Percentiles rank a stretch among this genome's conserved stretches.
Evolutionary conservation across 768 basidiomycete genomes (phyloP).

Genomic region (Rickenella mellea): DNA sequence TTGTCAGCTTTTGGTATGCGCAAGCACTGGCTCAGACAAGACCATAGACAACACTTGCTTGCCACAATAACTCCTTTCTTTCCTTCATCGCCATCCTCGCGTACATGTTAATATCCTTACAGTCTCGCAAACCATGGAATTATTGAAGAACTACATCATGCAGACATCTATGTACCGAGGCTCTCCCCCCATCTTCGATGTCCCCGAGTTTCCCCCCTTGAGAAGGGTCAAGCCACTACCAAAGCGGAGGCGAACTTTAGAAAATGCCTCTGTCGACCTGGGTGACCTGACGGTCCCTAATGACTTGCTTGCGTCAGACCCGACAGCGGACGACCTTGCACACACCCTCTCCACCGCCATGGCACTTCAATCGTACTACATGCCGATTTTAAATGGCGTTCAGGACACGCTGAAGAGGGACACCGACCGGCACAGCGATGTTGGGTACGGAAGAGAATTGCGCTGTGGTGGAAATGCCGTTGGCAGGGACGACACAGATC

Average conservation of each 20-base stretch:
- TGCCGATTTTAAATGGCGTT: slow-evolving; percentile 43
- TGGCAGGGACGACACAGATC: slow-evolving; percentile 36
- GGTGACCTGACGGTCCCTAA: background rate
- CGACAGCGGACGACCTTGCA: slow-evolving; percentile 46
- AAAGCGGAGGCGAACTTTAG: slow-evolving; percentile 57
- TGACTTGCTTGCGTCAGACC: slow-evolving; percentile 16
- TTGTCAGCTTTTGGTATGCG: too few relatives aligned
- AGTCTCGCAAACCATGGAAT: too few relatives aligned
- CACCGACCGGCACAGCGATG: slow-evolving; percentile 7
- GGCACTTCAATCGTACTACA: slow-evolving; percentile 55
- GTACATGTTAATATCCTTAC: too few relatives aligned
- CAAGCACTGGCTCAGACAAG: too few relatives aligned
- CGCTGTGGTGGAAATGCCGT: slow-evolving; percentile 10
- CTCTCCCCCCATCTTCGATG: slow-evolving; percentile 55
- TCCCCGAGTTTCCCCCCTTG: slow-evolving; percentile 50
- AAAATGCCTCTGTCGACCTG: slow-evolving; percentile 5
- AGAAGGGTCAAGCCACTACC: slow-evolving; percentile 72
- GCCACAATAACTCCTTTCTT: too few relatives aligned
- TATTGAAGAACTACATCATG: too few relatives aligned
- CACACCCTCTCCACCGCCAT: slow-evolving; percentile 49
- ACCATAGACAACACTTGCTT: too few relatives aligned
- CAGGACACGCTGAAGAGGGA: slow-evolving; percentile 30
- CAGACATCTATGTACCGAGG: too few relatives aligned
- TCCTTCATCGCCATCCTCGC: too few relatives aligned
- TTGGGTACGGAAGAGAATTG: slow-evolving; percentile 10